A percentile compares a stretch with the other conserved stretches of the same genome.
Evolutionary conservation across 805 yeast genomes (phyloP).

Genomic region (Lipomyces spencermartinsiae): DNA sequence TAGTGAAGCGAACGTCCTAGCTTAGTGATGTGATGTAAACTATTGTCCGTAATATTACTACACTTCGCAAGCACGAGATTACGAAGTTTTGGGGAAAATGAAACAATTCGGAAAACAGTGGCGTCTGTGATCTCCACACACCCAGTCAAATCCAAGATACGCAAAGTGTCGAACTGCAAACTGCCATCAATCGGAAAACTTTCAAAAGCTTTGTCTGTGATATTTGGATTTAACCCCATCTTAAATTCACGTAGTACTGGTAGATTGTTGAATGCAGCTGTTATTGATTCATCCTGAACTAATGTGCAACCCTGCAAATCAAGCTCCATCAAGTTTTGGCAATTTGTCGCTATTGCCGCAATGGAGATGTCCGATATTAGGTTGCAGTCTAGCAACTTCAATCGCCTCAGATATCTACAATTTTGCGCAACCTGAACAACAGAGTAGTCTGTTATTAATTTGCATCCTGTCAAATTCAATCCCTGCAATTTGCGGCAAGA

Average conservation of each 20-base stretch:
- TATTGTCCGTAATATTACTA: conserved; percentile 79
- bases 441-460: conserved; percentile 69
- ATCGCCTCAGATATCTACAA: conserved; percentile 80
- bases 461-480: conserved; percentile 85
- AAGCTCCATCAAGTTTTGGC: conserved; percentile 84
- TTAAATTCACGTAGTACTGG: conserved; percentile 84
- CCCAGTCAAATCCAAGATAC: conserved; percentile 84
- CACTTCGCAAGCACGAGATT: conserved; percentile 92
- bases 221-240: conserved; percentile 65
- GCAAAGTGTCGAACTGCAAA: conserved; percentile 59
- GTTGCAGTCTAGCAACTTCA: conserved; percentile 76
- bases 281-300: conserved; percentile 69
- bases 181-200: conserved; percentile 14
- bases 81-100: conserved; percentile 81
- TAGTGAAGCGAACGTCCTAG: conserved; percentile 84
- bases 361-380: conserved; percentile 70
- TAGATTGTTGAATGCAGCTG: conserved; percentile 62
- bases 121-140: conserved; percentile 82
- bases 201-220: conserved; percentile 70
- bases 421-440: conserved; percentile 61
- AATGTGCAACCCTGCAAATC: conserved; percentile 84
- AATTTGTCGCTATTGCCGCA: conserved; percentile 64
- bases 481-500: conserved; percentile 85
- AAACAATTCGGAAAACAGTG: conserved; percentile 72
- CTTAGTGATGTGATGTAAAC: conserved; percentile 70